A percentile compares a stretch with the other conserved stretches of the same genome.
These are phyloP conservation scores for Hamamelis virginiana DNA, from an alignment of 164 flowering plant genomes.

Conservation along the genomic window DNA sequence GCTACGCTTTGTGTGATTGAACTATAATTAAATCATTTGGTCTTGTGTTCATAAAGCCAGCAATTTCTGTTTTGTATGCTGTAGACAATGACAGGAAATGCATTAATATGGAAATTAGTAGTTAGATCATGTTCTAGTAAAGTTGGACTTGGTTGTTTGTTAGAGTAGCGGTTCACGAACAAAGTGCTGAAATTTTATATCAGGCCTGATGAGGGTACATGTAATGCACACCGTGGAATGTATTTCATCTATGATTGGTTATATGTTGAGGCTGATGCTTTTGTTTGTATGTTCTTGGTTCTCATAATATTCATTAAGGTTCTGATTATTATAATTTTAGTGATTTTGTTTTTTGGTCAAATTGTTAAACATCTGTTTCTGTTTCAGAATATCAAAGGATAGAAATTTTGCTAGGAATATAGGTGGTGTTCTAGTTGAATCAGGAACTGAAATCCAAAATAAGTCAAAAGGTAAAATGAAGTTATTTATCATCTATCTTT, in stretches of 20 bases:
- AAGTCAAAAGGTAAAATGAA: conserved; percentile 44
- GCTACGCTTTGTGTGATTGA: too few species aligned
- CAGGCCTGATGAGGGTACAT: too few species aligned
- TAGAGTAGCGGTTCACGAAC: not conserved
- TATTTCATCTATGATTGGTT: too few species aligned
- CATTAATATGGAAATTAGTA: not conserved
- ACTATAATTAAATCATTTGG: too few species aligned
- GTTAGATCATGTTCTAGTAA: not conserved
- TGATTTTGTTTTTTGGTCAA: not conserved
- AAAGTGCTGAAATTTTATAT: not conserved
- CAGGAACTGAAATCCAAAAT: conserved; percentile 28
- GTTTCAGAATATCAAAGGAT: conserved; percentile 62
- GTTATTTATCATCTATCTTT: conserved; percentile 8
- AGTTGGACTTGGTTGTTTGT: not conserved
- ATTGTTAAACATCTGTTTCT: conserved; percentile 4
- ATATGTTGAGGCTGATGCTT: too few species aligned
- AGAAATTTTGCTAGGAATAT: conserved; percentile 49
- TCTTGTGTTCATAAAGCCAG: too few species aligned
- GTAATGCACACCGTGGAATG: too few species aligned
- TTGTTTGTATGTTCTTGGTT: not conserved
- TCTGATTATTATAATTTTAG: not conserved
- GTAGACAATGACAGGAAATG: too few species aligned
- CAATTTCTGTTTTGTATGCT: too few species aligned
- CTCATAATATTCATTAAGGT: not conserved
- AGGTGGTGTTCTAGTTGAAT: conserved; percentile 82